Base-by-base conservation (phyloP, 2,329 filamentous ascomycete species). In the Knoxdaviesia capensis region DNA sequence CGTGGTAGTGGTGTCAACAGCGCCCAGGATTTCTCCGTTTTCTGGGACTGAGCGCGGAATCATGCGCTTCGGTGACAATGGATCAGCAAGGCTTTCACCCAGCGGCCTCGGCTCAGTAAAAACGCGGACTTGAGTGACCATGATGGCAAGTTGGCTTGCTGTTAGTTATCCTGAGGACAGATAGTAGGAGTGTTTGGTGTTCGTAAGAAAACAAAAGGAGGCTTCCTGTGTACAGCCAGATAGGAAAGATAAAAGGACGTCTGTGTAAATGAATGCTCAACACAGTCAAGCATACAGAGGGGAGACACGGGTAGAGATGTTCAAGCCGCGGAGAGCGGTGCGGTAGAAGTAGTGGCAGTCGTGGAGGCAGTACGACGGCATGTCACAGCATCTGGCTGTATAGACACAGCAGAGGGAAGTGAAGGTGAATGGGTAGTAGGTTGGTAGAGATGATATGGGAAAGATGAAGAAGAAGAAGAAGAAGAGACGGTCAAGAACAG, bases 311-410 rank as follows among this genome's bases (percentile, higher is more conserved):
- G 82, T 92, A 62, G 76, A 72, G 52, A 93, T 77, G 55, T 81
- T 88, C 52, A 93, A 66, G 56, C 86, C 78, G 67, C 83, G 83
- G 63, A 93, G 65, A 56, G 83, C 81, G 60, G 79, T 92, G 67
- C 83, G 83, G 66, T 83, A 90, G 64, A 93, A 92, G 64, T 92
- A 92, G 59, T 92, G 84, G 55, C 82, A 92, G 61, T 92, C 81
- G 68, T 90, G 79, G 44, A 83, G 66, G 60, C 68, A 92, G 60
- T 84, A 88, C 53, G 69, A 61, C 66, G 81, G 81, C 83, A 92
- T 92, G 65, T 69, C 66, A 69, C 61, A 20, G 30, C 29, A 31
- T 32, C 6, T 9, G 30, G 28, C 5, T 28, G 10, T 5, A 28
- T 4, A 7, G 9, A 38, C 20, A 20, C 20, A 20, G 20, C 20